Evolutionary conservation across 345 rosid species (phyloP).

Genomic region (Melaleuca alternifolia): DNA sequence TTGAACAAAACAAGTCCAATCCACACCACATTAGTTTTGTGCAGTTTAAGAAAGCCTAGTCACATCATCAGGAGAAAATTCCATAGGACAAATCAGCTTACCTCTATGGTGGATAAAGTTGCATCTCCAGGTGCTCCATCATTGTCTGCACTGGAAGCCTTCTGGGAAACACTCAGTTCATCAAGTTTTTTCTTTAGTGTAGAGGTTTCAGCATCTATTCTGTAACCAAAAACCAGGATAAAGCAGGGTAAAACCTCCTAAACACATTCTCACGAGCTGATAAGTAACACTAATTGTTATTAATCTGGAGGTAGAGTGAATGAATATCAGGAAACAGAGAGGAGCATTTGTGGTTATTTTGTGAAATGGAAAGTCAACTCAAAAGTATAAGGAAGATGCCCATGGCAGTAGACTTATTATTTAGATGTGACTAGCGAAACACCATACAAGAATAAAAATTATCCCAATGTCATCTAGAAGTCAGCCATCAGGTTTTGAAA

Average conservation of each 20-base stretch:
- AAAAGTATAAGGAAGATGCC: background rate
- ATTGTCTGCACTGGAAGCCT: slow-evolving; percentile 25
- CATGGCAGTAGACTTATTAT: background rate
- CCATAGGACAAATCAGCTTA: slow-evolving; percentile 7
- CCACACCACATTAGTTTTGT: background rate
- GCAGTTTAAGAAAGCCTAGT: background rate
- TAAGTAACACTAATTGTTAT: background rate
- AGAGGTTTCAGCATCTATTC: slow-evolving; percentile 75
- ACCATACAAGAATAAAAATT: background rate
- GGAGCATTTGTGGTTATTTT: background rate
- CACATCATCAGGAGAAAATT: background rate
- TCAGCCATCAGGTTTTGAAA: background rate
- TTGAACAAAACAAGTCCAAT: background rate
- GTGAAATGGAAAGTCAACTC: background rate
- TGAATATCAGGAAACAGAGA: background rate
- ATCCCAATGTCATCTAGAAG: background rate
- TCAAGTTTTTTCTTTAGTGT: slow-evolving; percentile 59
- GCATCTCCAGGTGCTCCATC: slow-evolving; percentile 33
- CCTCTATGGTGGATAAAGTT: slow-evolving; percentile 52
- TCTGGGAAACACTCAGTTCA: slow-evolving; percentile 23
- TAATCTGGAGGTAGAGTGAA: background rate
- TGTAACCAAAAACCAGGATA: slow-evolving; percentile 19
- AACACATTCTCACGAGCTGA: background rate
- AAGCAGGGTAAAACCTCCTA: background rate
- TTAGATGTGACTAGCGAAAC: background rate